Percentiles rank a stretch among this genome's conserved stretches.
phyloP scores from a whole-genome alignment of 352 stramenopile species.

The Globisporangium nagaii region DNA sequence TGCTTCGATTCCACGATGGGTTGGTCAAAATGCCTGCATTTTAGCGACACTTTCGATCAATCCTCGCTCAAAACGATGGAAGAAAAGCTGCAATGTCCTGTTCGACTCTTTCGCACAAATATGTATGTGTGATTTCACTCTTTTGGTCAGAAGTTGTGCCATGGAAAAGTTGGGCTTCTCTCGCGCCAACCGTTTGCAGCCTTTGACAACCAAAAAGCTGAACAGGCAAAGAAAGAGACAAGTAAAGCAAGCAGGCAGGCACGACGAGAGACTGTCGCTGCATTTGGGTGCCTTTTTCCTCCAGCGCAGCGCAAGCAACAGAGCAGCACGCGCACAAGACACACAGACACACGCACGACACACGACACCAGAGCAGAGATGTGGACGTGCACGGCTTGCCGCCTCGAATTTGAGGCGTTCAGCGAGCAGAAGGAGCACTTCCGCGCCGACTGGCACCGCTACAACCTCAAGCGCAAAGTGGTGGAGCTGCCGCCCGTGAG shows the following conservation, averaged over 20 bases:
- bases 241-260: neutral
- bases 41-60: too few species aligned
- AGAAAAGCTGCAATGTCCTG: too few species aligned
- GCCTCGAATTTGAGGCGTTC: conserved; percentile 54
- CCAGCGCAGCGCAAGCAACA: neutral
- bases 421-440: conserved; percentile 87
- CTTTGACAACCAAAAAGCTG: neutral
- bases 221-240: too few species aligned
- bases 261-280: neutral
- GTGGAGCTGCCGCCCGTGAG: conserved; percentile 90
- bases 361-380: conserved; percentile 20
- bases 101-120: neutral
- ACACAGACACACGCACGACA: neutral
- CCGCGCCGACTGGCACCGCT: conserved; percentile 96
- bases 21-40: too few species aligned
- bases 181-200: conserved; percentile 1
- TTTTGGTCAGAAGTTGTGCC: too few species aligned
- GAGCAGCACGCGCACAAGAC: neutral
- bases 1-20: too few species aligned
- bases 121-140: neutral
- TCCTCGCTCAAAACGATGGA: too few species aligned
- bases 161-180: neutral
- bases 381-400: conserved; percentile 81
- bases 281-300: neutral
- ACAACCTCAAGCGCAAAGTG: conserved; percentile 96